A percentile compares a stretch with the other conserved stretches of the same genome.
These are phyloP conservation scores for Entomortierella beljakovae DNA, from an alignment of 192 early-diverging fungal genomes.

Conservation along the genomic window DNA sequence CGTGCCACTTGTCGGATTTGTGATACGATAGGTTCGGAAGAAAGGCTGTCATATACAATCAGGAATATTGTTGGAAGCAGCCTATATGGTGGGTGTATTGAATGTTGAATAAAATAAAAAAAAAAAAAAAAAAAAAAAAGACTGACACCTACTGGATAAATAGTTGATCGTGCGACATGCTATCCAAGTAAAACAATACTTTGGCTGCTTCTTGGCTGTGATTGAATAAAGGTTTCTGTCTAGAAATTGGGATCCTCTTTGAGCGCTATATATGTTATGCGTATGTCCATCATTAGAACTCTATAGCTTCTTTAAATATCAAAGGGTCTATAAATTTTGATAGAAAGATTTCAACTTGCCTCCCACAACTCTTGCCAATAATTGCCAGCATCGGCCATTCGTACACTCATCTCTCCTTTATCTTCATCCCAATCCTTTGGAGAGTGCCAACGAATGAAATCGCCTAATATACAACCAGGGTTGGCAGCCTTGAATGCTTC, in stretches of 20 bases:
- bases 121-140: slow-evolving; percentile 8
- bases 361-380: slow-evolving; percentile 92
- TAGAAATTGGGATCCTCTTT: slow-evolving; percentile 66
- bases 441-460: slow-evolving; percentile 96
- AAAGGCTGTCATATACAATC: slow-evolving; percentile 80
- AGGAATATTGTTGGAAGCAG: slow-evolving; percentile 65
- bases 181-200: slow-evolving; percentile 52
- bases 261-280: slow-evolving; percentile 51
- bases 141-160: slow-evolving; percentile 28
- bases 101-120: neutral
- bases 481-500: slow-evolving; percentile 96
- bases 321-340: neutral
- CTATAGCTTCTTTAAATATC: no score
- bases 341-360: slow-evolving; percentile 39
- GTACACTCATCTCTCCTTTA: slow-evolving; percentile 71
- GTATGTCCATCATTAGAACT: neutral
- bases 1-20: slow-evolving; percentile 57
- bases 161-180: slow-evolving; percentile 17
- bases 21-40: slow-evolving; percentile 64
- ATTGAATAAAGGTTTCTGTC: slow-evolving; percentile 88
- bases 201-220: slow-evolving; percentile 80
- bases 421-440: slow-evolving; percentile 92
- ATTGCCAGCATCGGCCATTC: slow-evolving; percentile 86
- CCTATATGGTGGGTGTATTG: slow-evolving; percentile 24
- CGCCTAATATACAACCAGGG: slow-evolving; percentile 77